Base-by-base conservation (phyloP, 257 asterid genomes). In the Salvia hispanica region DNA sequence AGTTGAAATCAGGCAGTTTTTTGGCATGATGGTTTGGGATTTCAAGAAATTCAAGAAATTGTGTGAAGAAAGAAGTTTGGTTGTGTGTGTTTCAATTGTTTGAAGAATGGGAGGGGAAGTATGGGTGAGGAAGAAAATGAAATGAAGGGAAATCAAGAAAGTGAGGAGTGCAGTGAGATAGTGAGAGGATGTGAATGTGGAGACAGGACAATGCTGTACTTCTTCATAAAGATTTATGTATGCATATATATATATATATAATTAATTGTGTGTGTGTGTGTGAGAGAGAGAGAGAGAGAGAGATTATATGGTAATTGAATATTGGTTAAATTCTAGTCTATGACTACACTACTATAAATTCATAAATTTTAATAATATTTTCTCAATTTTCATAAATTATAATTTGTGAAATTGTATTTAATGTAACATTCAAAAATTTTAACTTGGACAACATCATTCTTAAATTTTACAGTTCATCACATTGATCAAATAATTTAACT, bases 171-270 rank as follows among this genome's bases (percentile, higher is more conserved):
- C 70, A 58, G 72, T 37, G 37, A 65, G 76, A 76, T 33, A 72
- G 69, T 62, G 66, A 73, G 66, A 70, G 79, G 77, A 62, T 74
- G 67, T 67, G 72, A 77, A 73, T 75, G 78, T 63, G 16, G 76
- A 52, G 73, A 78, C 69, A 74, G 82, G 77, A 76, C 81, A 86
- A 82, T 80, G 88, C 76, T 81, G 81, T 57, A 67, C 31, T 25
- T 25, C 31, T 25, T 25, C 31, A 25, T 25, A 25, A 25, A 62
- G 52, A 66, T 65, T 69, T 12, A 62, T n/a, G 64, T 67, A 75
- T 57, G 58, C 40, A 71, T 58, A 52, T 21, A 39, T 39, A 37
- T 37, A 37, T 39, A 7, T 39, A 7, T 6, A 7, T 39, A 7
- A 25, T 25, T 25, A 25, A 25, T 25, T 36, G 40, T 36, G 40